These are phyloP conservation scores for Eucalyptus guilfoylei DNA, from an alignment of 345 rosid genomes.

Conservation along the genomic window DNA sequence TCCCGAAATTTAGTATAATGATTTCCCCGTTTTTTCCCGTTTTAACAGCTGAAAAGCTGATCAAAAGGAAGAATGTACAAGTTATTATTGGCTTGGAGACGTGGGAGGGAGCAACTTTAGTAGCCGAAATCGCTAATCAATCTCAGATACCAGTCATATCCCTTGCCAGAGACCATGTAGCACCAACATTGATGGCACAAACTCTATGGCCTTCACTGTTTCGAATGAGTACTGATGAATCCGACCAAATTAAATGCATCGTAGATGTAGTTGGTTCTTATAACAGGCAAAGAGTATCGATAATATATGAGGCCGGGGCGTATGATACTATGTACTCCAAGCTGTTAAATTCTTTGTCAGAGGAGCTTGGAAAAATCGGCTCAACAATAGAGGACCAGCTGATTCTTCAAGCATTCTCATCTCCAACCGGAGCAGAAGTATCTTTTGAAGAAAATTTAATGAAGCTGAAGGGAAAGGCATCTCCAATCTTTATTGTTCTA, in stretches of 20 bases:
- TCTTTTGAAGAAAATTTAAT: slow-evolving; percentile 10
- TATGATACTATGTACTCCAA: slow-evolving; percentile 13
- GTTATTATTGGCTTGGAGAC: slow-evolving; percentile 33
- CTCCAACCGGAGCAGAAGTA: neutral
- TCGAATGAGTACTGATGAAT: slow-evolving; percentile 12
- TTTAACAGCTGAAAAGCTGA: slow-evolving; percentile 18
- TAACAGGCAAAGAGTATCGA: slow-evolving; percentile 22
- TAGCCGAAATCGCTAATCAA: slow-evolving; percentile 16
- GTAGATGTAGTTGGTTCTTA: slow-evolving; percentile 18
- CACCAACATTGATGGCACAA: slow-evolving; percentile 19
- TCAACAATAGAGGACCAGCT: slow-evolving; percentile 23
- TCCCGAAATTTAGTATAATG: neutral
- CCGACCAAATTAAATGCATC: slow-evolving; percentile 21
- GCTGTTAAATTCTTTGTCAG: slow-evolving; percentile 6
- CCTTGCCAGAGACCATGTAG: slow-evolving; percentile 13
- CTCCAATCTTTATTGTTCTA: slow-evolving; percentile 36
- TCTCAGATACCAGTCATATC: slow-evolving; percentile 29
- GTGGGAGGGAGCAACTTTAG: slow-evolving; percentile 36
- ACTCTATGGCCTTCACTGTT: slow-evolving; percentile 1
- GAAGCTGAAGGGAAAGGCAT: neutral
- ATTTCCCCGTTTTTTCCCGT: neutral
- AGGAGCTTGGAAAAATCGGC: slow-evolving; percentile 8
- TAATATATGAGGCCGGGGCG: slow-evolving; percentile 26
- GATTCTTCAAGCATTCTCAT: slow-evolving; percentile 26
- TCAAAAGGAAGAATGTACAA: slow-evolving; percentile 13